These are phyloP conservation scores for Vaccinium myrtillus DNA, from an alignment of 148 eudicot genomes.

Conservation along the genomic window DNA sequence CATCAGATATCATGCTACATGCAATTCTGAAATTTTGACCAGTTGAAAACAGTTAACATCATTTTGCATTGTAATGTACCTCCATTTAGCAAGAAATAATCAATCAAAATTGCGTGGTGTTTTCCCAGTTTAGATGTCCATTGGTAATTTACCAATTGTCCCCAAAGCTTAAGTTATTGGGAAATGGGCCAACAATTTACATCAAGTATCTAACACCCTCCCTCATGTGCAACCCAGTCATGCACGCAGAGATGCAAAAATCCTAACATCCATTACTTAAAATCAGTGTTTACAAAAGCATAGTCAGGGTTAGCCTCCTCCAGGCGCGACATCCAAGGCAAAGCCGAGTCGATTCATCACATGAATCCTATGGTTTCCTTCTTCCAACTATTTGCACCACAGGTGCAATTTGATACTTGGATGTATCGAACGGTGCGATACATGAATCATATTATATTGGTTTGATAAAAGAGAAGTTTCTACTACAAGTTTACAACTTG, in stretches of 20 bases:
- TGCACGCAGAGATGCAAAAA: too few relatives aligned
- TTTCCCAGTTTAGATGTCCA: neutral
- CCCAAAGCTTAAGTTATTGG: too few relatives aligned
- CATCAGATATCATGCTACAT: conserved; percentile 58
- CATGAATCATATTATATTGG: neutral
- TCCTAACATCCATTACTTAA: neutral
- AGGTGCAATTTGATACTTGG: neutral
- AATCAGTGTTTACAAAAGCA: neutral
- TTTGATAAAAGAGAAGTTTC: too few relatives aligned
- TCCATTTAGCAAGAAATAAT: neutral
- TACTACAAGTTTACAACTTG: too few relatives aligned
- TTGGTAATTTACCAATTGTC: too few relatives aligned
- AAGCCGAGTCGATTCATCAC: neutral
- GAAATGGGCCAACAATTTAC: too few relatives aligned
- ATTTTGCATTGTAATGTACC: conserved; percentile 2
- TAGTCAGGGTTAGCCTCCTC: neutral
- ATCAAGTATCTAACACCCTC: too few relatives aligned
- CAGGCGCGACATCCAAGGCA: neutral
- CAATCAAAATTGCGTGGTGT: neutral
- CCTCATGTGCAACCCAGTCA: too few relatives aligned
- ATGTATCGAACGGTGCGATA: neutral
- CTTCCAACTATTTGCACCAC: neutral
- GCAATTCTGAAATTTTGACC: conserved; percentile 48
- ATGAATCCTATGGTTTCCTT: neutral
- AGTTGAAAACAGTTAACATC: neutral